Conservation (phyloP, 2,329 filamentous ascomycete genomes). For the Fusarium marasasianum region DNA sequence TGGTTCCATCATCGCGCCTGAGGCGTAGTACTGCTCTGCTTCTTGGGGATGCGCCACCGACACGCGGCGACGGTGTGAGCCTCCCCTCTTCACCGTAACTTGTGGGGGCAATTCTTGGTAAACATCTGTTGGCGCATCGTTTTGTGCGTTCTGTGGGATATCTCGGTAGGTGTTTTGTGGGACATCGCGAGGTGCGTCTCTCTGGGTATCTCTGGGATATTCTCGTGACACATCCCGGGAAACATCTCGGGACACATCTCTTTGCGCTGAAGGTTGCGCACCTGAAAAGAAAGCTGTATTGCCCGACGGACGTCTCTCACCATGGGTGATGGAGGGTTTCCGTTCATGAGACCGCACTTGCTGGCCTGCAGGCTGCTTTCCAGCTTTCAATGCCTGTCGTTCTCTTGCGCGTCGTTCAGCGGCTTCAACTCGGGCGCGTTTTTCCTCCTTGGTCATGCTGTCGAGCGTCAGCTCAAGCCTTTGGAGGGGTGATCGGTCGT, state of each 20-base stretch:
- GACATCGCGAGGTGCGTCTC: constrained; percentile 8
- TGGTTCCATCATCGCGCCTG: constrained; percentile 35
- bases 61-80: constrained; percentile 30
- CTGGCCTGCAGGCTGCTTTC: constrained; percentile 34
- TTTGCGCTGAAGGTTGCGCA: constrained; percentile 20
- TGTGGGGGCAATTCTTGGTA: constrained; percentile 28
- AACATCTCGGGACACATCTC: constrained; percentile 17
- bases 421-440: constrained; percentile 83
- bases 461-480: constrained; percentile 90
- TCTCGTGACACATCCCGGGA: constrained; percentile 2
- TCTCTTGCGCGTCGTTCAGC: constrained; percentile 80
- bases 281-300: constrained; percentile 20
- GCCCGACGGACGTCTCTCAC: constrained; percentile 28
- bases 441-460: constrained; percentile 96
- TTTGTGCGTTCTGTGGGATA: constrained; percentile 16
- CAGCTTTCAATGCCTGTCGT: constrained; percentile 56
- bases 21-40: constrained; percentile 34
- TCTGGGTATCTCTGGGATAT: constrained; percentile 17
- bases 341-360: constrained; percentile 38
- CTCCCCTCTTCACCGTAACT: constrained; percentile 27
- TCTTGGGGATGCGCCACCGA: constrained; percentile 34
- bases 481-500: constrained; percentile 89
- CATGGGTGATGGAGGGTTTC: constrained; percentile 28
- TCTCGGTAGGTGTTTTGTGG: constrained; percentile 22
- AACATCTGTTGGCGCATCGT: constrained; percentile 21